Conservation (phyloP, 306 rosid species). For the Castanopsis chinensis region DNA sequence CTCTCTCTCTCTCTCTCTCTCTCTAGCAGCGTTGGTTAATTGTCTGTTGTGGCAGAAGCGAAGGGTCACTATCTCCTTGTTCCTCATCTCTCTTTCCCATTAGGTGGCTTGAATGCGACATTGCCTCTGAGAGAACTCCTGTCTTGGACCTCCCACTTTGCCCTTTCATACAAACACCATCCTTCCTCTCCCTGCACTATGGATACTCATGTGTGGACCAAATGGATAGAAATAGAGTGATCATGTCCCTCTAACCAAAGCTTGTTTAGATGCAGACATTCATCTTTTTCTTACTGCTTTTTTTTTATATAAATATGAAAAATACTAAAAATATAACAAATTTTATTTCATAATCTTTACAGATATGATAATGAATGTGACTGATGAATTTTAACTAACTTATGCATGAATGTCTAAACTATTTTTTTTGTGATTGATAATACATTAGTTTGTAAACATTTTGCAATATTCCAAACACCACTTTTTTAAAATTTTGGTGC, state of each 20-base stretch:
- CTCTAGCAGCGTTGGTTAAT: constrained; percentile 25
- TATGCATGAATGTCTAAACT: too few relatives aligned
- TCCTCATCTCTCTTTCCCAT: constrained; percentile 54
- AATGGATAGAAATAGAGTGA: constrained; percentile 16
- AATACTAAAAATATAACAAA: too few relatives aligned
- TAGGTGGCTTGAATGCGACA: constrained; percentile 58
- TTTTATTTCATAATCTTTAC: too few relatives aligned
- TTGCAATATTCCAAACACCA: too few relatives aligned
- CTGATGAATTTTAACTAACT: too few relatives aligned
- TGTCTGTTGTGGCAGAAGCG: constrained; percentile 31
- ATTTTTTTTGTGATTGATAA: too few relatives aligned
- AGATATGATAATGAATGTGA: too few relatives aligned
- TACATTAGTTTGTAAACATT: too few relatives aligned
- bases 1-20: not conserved
- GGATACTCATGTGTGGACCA: constrained; percentile 36
- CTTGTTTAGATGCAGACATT: constrained; percentile 31
- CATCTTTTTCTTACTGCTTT: constrained; percentile 19
- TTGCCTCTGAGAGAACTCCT: constrained; percentile 38
- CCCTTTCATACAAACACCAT: constrained; percentile 21
- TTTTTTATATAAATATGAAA: not conserved
- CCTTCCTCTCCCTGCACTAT: constrained; percentile 15
- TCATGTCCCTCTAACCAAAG: constrained; percentile 33
- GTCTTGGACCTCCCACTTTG: constrained; percentile 39
- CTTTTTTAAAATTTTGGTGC: not conserved
- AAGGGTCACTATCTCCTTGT: constrained; percentile 64